Percentiles rank a stretch among this genome's conserved stretches.
These are phyloP conservation scores for Aspergillus hortae DNA, from an alignment of 2,329 filamentous ascomycete genomes.

Conservation along the genomic window DNA sequence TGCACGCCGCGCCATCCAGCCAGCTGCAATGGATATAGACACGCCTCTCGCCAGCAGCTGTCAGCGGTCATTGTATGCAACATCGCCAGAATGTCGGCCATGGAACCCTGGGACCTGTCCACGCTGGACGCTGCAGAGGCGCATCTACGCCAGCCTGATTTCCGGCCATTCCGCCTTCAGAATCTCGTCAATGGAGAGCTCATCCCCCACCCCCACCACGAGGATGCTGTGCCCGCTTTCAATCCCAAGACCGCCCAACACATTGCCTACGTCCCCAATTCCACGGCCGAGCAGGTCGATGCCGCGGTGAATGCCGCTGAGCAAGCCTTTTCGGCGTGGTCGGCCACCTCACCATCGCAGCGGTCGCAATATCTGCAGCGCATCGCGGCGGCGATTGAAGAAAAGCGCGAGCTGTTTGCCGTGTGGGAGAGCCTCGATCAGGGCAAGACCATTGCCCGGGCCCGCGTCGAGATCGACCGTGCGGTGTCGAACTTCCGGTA, in stretches of 20 bases:
- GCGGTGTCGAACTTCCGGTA: constrained; percentile 17
- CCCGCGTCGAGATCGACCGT: constrained; percentile 14
- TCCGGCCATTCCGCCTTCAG: constrained; percentile 7
- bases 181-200: constrained; percentile 8
- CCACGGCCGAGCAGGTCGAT: constrained; percentile 8
- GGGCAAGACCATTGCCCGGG: constrained; percentile 14
- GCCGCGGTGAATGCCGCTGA: constrained; percentile 14
- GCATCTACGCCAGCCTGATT: constrained; percentile 2
- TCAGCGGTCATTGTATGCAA: no score
- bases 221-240: constrained; percentile 1
- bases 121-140: constrained; percentile 8
- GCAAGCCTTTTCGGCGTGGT: constrained; percentile 13
- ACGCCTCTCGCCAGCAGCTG: no score
- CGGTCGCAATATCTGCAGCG: constrained; percentile 11
- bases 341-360: constrained; percentile 8
- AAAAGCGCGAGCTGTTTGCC: constrained; percentile 12
- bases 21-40: no score
- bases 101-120: constrained; percentile 5
- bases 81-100: background rate
- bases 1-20: background rate
- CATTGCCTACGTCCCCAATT: constrained; percentile 9
- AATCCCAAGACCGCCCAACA: constrained; percentile 10
- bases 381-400: constrained; percentile 11
- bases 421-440: constrained; percentile 18
- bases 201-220: background rate